Evolutionary conservation across 108 stramenopile genomes (phyloP).

Genomic region (Ochromonas danica): DNA sequence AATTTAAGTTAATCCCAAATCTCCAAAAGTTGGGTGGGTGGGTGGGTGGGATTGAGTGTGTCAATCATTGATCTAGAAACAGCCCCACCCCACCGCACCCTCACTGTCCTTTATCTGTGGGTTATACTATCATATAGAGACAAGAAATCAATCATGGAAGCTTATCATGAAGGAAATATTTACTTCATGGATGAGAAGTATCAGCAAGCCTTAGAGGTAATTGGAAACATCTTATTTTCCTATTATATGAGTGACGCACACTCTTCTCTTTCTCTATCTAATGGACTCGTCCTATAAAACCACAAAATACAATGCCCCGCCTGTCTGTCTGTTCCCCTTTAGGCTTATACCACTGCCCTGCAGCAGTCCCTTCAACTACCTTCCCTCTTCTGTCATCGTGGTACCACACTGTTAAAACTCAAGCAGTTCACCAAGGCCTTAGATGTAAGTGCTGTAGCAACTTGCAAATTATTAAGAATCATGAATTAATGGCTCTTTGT

Average conservation of each 20-base stretch:
- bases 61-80: no score
- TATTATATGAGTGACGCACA: not conserved
- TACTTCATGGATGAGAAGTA: constrained; percentile 19
- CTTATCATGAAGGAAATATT: constrained; percentile 4
- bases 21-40: no score
- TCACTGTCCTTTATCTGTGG: no score
- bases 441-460: not conserved
- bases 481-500: not conserved
- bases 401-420: not conserved
- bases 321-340: no score
- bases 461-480: not conserved
- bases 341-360: no score
- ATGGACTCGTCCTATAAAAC: not conserved
- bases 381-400: not conserved
- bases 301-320: not conserved
- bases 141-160: constrained; percentile 29
- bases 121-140: no score
- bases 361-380: no score
- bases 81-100: no score
- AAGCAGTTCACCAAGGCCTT: not conserved
- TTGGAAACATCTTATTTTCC: no score
- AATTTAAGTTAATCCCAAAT: no score
- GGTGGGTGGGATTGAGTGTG: no score
- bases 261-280: not conserved
- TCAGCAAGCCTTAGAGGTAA: constrained; percentile 2